Base-by-base conservation (phyloP, 2,329 filamentous ascomycete genomes). In the Helicocarpus griseus region DNA sequence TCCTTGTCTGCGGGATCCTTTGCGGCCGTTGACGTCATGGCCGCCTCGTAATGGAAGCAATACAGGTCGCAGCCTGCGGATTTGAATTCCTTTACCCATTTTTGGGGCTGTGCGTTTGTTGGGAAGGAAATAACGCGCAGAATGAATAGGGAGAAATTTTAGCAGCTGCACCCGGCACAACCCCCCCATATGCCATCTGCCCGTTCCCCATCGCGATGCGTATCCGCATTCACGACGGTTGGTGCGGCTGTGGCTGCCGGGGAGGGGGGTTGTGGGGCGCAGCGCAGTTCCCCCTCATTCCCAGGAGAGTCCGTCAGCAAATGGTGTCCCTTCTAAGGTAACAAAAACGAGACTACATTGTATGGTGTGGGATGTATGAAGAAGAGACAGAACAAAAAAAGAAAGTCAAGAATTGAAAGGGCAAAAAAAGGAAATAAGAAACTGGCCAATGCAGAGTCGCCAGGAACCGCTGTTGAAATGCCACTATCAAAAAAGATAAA, bases 21-120 rank as follows among this genome's bases (percentile, higher is more conserved):
- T 62, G 90, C 89, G 33, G 87, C 89, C 40, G 86, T 87, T 48
- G 88, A 95, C 59, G 75, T 72, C 46, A 93, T 80, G 57, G 93
- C 93, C 24, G 93, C 93, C 74, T 98, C 93, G 72, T 97, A 97
- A 77, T 98, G 93, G 77, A 98, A 98, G 77, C 93, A 97, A 77
- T 98, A 98, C n/a, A 98, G 79, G 70, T 98, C 89, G 72, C 90
- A 96, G 50, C 93, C 93, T 54, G 89, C 93, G 49, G 86, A 83
- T 69, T 93, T 83, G 76, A 98, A 97, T 56, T 95, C 88, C 65
- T 87, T 87, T 62, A 96, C 90, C 93, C 93, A 98, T 78, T 89
- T 90, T 77, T 97, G 94, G 60, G 93, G 93, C 90, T 93, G 60
- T 58, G 35, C 21, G 26, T 6, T 40, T 38, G 29, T 35, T n/a